Evolutionary conservation across 192 early-diverging fungal genomes (phyloP), one percentile per base, ranked within the genome.

Genomic region (Coemansia biformis): DNA sequence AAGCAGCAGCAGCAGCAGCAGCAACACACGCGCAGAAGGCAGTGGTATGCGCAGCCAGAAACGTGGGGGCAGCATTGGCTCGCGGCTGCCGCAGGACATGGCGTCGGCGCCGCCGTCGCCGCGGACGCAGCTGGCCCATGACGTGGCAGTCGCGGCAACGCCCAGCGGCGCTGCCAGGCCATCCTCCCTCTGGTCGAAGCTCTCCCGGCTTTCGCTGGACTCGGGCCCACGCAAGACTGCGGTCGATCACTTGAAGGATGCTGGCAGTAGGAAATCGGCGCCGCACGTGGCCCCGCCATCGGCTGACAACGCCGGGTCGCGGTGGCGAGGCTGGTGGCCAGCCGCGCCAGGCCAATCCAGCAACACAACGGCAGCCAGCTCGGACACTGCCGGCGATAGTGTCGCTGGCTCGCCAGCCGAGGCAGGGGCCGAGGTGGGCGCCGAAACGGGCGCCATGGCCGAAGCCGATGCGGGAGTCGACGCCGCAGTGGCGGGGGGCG

Each of bases 231-330:
- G 37, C 33, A 46, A 31, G 30, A 11, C 33, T 5, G 57, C 57
- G 43, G 46, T 59, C n/a, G 57, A 59, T 21, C 57, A 45, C 15
- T 23, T 59, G 48, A 59, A 59, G 24, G 34, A 24, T 12, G 46
- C 51, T 31, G 48, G 51, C 14, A 19, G 39, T 14, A 59, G 39
- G 30, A 33, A 59, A 33, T 24, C 16, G 13, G 17, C 17, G 8
- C 29, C 30, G 24, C 48, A 50, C 48, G 48, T 50, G 48, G 26
- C 23, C 28, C 26, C 35, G 37, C 37, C 48, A 28, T 39, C 15
- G 26, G 48, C 34, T 31, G 37, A 7, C 38, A 38, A 5, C 41
- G 48, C 7, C 16, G 26, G 48, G 15, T 31, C 48, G 13, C 38
- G 21, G 8, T 51, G 48, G 48, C 34, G 38, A 28, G 30, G 38